These are phyloP conservation scores for Hirsutella thompsonii DNA, from an alignment of 2,329 filamentous ascomycete species.

Conservation along the genomic window DNA sequence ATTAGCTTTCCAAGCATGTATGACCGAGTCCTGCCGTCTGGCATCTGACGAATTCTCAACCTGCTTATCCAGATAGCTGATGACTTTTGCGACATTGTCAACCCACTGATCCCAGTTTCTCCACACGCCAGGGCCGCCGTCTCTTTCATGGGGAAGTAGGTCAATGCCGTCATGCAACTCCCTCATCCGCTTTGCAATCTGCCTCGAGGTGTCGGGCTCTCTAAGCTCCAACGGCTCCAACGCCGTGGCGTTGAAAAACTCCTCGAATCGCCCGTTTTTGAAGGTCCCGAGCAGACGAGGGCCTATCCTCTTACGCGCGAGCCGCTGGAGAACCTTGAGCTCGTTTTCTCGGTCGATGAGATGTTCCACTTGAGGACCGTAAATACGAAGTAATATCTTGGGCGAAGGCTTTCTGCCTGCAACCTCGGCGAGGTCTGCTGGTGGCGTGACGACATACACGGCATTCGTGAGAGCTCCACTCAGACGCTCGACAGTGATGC, in stretches of 20 bases:
- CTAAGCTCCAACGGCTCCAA: conserved; percentile 67
- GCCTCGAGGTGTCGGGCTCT: conserved; percentile 68
- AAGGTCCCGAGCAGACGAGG: conserved; percentile 87
- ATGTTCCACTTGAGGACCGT: conserved; percentile 89
- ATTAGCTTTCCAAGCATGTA: conserved; percentile 47
- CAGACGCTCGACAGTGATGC: conserved; percentile 59
- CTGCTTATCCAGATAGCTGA: conserved; percentile 44
- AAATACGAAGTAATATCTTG: conserved; percentile 81
- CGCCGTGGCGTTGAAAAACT: conserved; percentile 78
- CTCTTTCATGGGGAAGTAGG: conserved; percentile 62
- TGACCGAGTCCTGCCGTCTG: conserved; percentile 12
- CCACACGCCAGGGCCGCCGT: conserved; percentile 72
- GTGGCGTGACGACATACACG: conserved; percentile 86
- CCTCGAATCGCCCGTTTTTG: conserved; percentile 87
- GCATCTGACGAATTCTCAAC: conserved; percentile 29
- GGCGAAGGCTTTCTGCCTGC: conserved; percentile 32
- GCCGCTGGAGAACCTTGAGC: conserved; percentile 68
- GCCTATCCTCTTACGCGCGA: conserved; percentile 86
- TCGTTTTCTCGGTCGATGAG: conserved; percentile 90
- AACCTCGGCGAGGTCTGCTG: conserved; percentile 39
- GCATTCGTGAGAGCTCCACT: conserved; percentile 94
- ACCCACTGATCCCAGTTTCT: conserved; percentile 94
- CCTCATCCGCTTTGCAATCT: conserved; percentile 95
- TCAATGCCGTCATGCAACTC: conserved; percentile 93
- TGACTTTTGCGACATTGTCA: conserved; percentile 46